These are phyloP conservation scores for Dryadomyces sulphureus DNA, from an alignment of 2,329 filamentous ascomycete species.

Conservation along the genomic window DNA sequence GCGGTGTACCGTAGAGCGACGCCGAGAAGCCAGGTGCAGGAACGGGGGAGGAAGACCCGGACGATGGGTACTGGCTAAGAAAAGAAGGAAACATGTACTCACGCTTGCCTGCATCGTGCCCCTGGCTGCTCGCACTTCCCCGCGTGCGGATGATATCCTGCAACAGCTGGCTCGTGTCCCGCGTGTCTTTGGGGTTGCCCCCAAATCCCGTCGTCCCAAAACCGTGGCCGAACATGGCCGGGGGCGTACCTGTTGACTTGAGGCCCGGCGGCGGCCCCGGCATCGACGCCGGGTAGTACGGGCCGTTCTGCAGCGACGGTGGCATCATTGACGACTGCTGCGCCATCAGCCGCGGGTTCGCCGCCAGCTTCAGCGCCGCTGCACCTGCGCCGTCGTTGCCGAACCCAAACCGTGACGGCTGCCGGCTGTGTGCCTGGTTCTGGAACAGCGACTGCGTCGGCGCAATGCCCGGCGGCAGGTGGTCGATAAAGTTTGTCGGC, in stretches of 20 bases:
- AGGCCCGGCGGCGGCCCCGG: constrained; percentile 88
- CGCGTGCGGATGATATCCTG: constrained; percentile 62
- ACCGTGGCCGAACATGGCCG: constrained; percentile 80
- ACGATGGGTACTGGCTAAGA: constrained; percentile 72
- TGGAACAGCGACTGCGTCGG: constrained; percentile 29
- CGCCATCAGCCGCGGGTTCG: constrained; percentile 66
- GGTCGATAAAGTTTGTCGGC: constrained; percentile 41
- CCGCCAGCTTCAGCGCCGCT: constrained; percentile 58
- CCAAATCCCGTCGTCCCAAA: constrained; percentile 64
- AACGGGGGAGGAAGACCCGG: constrained; percentile 68
- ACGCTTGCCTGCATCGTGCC: constrained; percentile 87
- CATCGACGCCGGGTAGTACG: constrained; percentile 73
- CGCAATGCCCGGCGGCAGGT: constrained; percentile 17
- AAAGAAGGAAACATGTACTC: constrained; percentile 86
- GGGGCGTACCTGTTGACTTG: constrained; percentile 88
- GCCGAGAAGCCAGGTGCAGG: constrained; percentile 81
- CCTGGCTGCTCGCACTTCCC: constrained; percentile 49
- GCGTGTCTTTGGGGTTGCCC: constrained; percentile 53
- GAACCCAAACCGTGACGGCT: constrained; percentile 80
- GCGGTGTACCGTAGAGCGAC: constrained; percentile 79
- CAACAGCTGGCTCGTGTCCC: constrained; percentile 62
- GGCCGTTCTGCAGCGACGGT: constrained; percentile 43
- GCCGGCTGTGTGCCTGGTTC: constrained; percentile 57
- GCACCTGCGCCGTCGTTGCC: constrained; percentile 55
- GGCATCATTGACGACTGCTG: constrained; percentile 85